Base-by-base conservation (phyloP, 805 yeast genomes). In the Lipomyces starkeyi region DNA sequence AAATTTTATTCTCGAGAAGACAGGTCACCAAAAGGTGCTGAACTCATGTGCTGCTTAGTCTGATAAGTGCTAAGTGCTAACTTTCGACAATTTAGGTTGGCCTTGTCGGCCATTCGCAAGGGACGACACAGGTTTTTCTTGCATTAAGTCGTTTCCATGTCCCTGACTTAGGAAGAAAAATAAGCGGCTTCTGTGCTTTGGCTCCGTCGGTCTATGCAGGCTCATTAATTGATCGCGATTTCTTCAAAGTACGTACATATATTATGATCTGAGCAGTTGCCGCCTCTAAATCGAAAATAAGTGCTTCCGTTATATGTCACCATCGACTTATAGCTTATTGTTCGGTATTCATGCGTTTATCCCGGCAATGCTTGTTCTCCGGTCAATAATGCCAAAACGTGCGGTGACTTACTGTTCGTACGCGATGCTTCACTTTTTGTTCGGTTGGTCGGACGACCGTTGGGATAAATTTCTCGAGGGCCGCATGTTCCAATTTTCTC, bases 151-250 rank as follows among this genome's bases (percentile, higher is more conserved):
- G 81, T 62, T 84, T 83, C 27, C 76, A 77, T 56, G 58, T 76
- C 37, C 82, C 85, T 62, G 77, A 78, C 17, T 72, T 86, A 52
- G 86, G 87, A 59, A 78, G 80, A 3, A 88, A 87, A 69, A 77
- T 94, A 22, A 88, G 88, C 64, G 83, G 85, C 63, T 91, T 91
- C 74, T 82, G 91, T 35, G 91, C 94, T 0, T 79, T 94, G 63
- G 91, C 98, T 0, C 98, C 99, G 0, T 98, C 98, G 0, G 88
- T 93, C 1, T 95, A 86, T 76, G 96, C 97, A 0, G 98, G 98
- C 0, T 82, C 87, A 0, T 78, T 93, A 58, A 81, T 94, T 35
- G 85, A 90, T 72, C 85, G 80, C 7, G 76, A 80, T 77, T 80
- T 76, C 68, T 72, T 81, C 61, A 71, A 72, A 52, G 70, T 67